phyloP scores from a whole-genome alignment of 1,139 yeast species.

The Blastobotrys petasosporus region DNA sequence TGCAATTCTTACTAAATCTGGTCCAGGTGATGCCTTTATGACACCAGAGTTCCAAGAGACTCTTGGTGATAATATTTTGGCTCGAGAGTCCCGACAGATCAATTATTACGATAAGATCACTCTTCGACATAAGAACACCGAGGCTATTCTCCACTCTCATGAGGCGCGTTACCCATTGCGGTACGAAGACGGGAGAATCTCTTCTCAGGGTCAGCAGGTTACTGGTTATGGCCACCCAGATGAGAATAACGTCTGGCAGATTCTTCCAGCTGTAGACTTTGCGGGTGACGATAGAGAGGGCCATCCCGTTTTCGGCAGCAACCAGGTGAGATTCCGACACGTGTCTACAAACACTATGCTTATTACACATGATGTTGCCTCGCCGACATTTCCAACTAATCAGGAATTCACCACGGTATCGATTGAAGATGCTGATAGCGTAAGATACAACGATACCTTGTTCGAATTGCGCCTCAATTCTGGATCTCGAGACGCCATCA shows the following conservation, averaged over 20 bases:
- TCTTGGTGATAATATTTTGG: slow-evolving; percentile 66
- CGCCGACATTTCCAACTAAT: slow-evolving; percentile 85
- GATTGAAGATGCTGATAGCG: slow-evolving; percentile 52
- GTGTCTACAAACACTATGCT: slow-evolving; percentile 72
- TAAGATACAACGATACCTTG: slow-evolving; percentile 64
- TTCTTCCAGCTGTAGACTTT: slow-evolving; percentile 55
- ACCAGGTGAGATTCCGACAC: slow-evolving; percentile 73
- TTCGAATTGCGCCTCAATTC: slow-evolving; percentile 66
- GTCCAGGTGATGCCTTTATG: slow-evolving; percentile 96
- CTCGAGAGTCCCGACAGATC: slow-evolving; percentile 63
- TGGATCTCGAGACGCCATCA: slow-evolving; percentile 49
- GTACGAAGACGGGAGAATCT: slow-evolving; percentile 93
- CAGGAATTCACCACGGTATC: slow-evolving; percentile 81
- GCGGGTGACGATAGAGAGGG: slow-evolving; percentile 40
- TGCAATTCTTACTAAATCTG: slow-evolving; percentile 70
- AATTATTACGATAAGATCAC: slow-evolving; percentile 74
- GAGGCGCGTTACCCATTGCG: slow-evolving; percentile 69
- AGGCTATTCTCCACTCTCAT: slow-evolving; percentile 78
- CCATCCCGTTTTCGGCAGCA: slow-evolving; percentile 51
- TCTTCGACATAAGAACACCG: slow-evolving; percentile 69
- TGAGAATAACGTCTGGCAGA: slow-evolving; percentile 77
- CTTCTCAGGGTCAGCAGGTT: slow-evolving; percentile 93
- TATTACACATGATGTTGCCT: slow-evolving; percentile 93
- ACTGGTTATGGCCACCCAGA: slow-evolving; percentile 62
- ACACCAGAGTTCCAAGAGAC: slow-evolving; percentile 90